Evolutionary conservation across 805 yeast species (phyloP), one percentile per base, ranked within the genome.

Genomic region (Pichia manshurica): DNA sequence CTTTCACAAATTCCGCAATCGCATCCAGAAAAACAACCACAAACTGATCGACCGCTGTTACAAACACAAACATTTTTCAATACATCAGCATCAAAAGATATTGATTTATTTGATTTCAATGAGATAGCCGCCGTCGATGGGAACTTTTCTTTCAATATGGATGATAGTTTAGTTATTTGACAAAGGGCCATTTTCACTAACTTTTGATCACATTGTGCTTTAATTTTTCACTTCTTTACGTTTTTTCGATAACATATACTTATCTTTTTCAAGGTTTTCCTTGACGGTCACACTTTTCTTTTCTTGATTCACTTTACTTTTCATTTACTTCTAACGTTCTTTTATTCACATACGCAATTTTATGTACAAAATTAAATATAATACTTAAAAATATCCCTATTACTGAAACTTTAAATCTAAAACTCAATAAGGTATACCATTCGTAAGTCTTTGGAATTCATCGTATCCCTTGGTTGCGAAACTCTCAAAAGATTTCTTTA

Each of bases 371-470:
- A 8, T 25, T 25, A 25, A 8, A 25, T 25, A 10, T 10, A 8
- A 8, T 10, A 25, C 7, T 25, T 8, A 25, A 10, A 25, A 25
- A 10, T 10, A 25, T 7, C 39, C 23, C 9, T 34, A n/a, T 25
- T 22, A 7, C n/a, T n/a, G n/a, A n/a, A n/a, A n/a, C n/a, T n/a
- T n/a, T n/a, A n/a, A n/a, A n/a, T n/a, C n/a, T n/a, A n/a, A n/a
- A n/a, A n/a, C n/a, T 23, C 39, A 90, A 61, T 90, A 91, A 16
- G 99, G 99, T 64, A 93, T 93, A 49, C 99, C 99, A 60, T 93
- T 93, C 33, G 99, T 93, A 55, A 93, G 65, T 59, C 95, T 75
- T 68, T 93, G 99, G 80, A 93, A 93, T 69, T 90, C 97, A 63
- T 93, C 99, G 66, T 93, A 93, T 19, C 96, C 98, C 61, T 83